Conservation (phyloP, 2,329 filamentous ascomycete species). For the Talaromyces sp. region DNA sequence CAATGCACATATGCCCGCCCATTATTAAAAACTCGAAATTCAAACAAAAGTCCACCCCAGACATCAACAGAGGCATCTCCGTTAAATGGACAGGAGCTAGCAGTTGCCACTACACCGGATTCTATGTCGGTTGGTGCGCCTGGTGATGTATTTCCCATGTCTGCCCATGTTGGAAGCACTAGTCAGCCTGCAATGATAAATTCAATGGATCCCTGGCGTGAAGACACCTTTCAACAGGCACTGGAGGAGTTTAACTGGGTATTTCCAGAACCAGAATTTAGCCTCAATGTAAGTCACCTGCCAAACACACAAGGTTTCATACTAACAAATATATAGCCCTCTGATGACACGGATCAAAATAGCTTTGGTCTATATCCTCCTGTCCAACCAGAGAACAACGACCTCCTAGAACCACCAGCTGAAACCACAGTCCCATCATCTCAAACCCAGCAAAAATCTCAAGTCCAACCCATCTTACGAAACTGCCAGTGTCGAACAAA, state of each 20-base stretch:
- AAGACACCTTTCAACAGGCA: not conserved
- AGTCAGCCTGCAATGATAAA: not conserved
- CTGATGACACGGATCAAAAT: not conserved
- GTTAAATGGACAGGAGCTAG: not conserved
- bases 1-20: not conserved
- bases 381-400: not conserved
- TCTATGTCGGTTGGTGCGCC: not conserved
- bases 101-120: not conserved
- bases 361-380: not conserved
- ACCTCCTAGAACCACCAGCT: not conserved
- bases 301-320: not conserved
- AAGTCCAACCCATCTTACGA: not conserved
- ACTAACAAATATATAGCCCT: not conserved
- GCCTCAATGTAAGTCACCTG: not conserved
- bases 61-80: not conserved
- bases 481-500: conserved; percentile 11
- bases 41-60: not conserved
- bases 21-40: not conserved
- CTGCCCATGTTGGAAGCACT: not conserved
- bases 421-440: not conserved
- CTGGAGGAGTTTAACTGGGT: not conserved
- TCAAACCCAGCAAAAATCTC: too few relatives aligned
- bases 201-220: not conserved
- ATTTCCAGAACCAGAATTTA: not conserved
- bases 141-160: not conserved